Evolutionary conservation across 331 rosid genomes (phyloP), one percentile per base, ranked within the genome.

Genomic region (Rosa hybrid): DNA sequence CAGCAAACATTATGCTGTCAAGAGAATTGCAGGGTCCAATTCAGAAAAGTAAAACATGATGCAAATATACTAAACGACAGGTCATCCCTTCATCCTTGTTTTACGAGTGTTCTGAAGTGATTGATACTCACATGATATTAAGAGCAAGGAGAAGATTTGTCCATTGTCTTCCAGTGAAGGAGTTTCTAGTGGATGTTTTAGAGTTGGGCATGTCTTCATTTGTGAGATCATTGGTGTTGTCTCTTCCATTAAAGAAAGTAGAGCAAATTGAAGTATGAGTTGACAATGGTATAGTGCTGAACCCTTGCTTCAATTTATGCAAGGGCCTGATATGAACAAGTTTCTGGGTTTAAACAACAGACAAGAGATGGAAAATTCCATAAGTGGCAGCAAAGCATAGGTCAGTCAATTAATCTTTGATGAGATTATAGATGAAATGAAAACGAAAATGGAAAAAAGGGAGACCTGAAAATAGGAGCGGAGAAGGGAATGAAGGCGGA

Each of bases 81-180:
- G 38, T 6, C 62, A 11, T 23, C 71, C 63, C 57, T 70, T 48
- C 6, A 48, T 62, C 41, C 9, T 23, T 71, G 74, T 41, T 68
- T 49, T 17, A 70, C 12, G 14, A 78, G 76, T 77, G 69, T 51
- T 44, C 67, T 62, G 48, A 23, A 68, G 67, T 71, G 77, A 27
- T 27, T 27, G 30, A 81, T 86, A 90, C 97, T 90, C 86, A 92
- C 98, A 89, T 81, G 74, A 91, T 82, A 84, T 94, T 94, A 57
- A 89, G 81, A 62, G 89, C 97, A 85, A 94, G 95, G 77, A 94
- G 97, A 75, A 90, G 76, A 80, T 86, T 86, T 56, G 97, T 94
- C 95, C 90, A 92, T 72, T 81, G 86, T 86, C 92, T 90, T 79
- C 86, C 85, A 74, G 44, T 85, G 72, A 87, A 84, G 46, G 89